Conservation (phyloP, 371 early-diverging fungal genomes). For the Mortierella polycephala region DNA sequence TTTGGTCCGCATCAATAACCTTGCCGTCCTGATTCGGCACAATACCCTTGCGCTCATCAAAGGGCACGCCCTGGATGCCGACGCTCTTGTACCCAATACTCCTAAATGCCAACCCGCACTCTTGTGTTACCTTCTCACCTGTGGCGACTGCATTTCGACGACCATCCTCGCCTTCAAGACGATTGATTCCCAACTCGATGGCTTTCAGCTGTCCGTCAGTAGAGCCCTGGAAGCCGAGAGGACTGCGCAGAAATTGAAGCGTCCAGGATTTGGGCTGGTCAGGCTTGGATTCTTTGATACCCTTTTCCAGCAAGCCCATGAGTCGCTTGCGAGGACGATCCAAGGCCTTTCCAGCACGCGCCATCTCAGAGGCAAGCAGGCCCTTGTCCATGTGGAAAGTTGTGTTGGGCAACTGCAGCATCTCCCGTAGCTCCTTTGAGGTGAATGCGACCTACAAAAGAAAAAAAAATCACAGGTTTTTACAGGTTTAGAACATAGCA, state of each 20-base stretch:
- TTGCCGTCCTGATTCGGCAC: conserved; percentile 87
- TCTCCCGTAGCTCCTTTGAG: conserved; percentile 95
- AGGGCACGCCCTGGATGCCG: conserved; percentile 80
- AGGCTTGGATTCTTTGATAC: conserved; percentile 49
- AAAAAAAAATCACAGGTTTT: neutral
- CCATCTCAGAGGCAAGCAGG: conserved; percentile 62
- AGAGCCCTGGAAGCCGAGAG: conserved; percentile 60
- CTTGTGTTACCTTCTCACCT: conserved; percentile 61
- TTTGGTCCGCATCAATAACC: conserved; percentile 64
- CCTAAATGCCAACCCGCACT: conserved; percentile 76
- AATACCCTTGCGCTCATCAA: conserved; percentile 72
- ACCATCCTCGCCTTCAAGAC: conserved; percentile 68
- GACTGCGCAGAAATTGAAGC: conserved; percentile 81
- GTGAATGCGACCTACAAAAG: conserved; percentile 83
- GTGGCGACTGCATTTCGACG: conserved; percentile 68
- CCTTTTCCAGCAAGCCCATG: conserved; percentile 81
- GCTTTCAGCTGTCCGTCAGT: conserved; percentile 17
- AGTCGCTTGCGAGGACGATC: conserved; percentile 80
- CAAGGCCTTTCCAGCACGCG: conserved; percentile 42
- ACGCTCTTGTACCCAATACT: conserved; percentile 91
- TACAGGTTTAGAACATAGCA: no score
- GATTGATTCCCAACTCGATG: conserved; percentile 77
- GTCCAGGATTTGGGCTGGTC: conserved; percentile 73
- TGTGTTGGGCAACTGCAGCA: conserved; percentile 78
- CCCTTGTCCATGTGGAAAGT: conserved; percentile 67